Percentiles rank a stretch among this genome's conserved stretches.
phyloP scores from a whole-genome alignment of 306 rosid genomes.

The Sphenostylis stenocarpa region DNA sequence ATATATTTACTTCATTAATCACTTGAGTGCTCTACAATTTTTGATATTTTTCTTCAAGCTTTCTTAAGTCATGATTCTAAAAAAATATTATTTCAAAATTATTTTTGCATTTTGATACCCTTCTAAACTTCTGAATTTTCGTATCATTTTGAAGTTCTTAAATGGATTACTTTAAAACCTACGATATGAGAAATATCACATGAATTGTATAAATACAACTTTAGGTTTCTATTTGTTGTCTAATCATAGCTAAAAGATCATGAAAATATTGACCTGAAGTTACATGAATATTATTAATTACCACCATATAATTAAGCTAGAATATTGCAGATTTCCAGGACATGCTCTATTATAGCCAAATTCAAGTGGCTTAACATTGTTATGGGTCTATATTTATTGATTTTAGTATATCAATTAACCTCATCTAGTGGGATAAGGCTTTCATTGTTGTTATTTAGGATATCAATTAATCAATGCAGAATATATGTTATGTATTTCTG shows the following conservation, averaged over 20 bases:
- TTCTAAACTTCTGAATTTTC: background rate
- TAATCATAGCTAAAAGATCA: background rate
- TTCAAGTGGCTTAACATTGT: constrained; percentile 9
- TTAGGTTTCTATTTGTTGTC: background rate
- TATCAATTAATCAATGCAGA: background rate
- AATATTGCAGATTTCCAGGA: background rate
- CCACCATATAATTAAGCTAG: constrained; percentile 10
- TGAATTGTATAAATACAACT: background rate
- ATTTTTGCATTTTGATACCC: background rate
- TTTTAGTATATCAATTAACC: background rate
- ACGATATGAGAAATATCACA: background rate
- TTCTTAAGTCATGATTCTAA: background rate
- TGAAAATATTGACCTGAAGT: background rate
- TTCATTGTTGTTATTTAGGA: background rate
- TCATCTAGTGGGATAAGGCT: background rate
- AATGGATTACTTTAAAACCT: background rate
- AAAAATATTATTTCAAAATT: background rate
- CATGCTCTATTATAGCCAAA: constrained; percentile 1
- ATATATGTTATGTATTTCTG: constrained; percentile 24
- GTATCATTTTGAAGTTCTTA: background rate
- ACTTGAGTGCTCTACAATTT: background rate
- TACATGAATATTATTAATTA: background rate
- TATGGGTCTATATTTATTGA: background rate
- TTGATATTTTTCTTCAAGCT: background rate
- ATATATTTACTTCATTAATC: background rate